Base-by-base conservation (phyloP, 2,329 filamentous ascomycete species). In the Curvularia sp. region DNA sequence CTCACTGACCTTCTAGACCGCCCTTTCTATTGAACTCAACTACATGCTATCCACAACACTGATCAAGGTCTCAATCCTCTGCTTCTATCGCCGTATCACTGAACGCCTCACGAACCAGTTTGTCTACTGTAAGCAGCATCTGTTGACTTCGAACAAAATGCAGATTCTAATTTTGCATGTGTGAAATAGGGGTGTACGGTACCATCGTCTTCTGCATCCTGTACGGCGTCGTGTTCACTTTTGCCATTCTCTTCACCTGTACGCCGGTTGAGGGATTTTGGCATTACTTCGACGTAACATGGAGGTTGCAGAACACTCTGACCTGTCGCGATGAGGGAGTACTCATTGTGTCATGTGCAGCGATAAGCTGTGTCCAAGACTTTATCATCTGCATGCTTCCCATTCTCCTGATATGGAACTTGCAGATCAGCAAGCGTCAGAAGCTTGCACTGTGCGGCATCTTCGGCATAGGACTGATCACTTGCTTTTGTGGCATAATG, bases 361-460 rank as follows among this genome's bases (percentile, higher is more conserved):
- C 72, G 8, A 68, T 80, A 55, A 77, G 77, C 52, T 72, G 75
- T 2, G 18, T 78, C 2, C 76, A 77, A 45, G 79, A 81, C 51
- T 61, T 80, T 7, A 67, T 80, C 56, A 73, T 79, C 1, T 77
- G 77, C 45, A 61, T 70, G 1, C 62, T 82, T 23, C 81, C 81
- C 0, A 68, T 79, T 10, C 72, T 81, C 21, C 74, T 82, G 28
- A 77, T 82, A 6, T 74, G 77, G 70, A 77, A 79, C n/a, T 69
- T 83, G 5, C 73, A 77, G 27, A 75, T 83, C 38, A 73, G 79
- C 3, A 66, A 55, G 15, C 69, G 74, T 18, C 80, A 83, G 63
- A 82, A 80, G 66, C 55, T 80, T 25, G 79, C 75, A 0, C 65
- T 81, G 5, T 78, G 80, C 42, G 77, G 80, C 42, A 75, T 83